These are phyloP conservation scores for Xylaria sp. DNA, from an alignment of 2,329 filamentous ascomycete genomes.

Conservation along the genomic window DNA sequence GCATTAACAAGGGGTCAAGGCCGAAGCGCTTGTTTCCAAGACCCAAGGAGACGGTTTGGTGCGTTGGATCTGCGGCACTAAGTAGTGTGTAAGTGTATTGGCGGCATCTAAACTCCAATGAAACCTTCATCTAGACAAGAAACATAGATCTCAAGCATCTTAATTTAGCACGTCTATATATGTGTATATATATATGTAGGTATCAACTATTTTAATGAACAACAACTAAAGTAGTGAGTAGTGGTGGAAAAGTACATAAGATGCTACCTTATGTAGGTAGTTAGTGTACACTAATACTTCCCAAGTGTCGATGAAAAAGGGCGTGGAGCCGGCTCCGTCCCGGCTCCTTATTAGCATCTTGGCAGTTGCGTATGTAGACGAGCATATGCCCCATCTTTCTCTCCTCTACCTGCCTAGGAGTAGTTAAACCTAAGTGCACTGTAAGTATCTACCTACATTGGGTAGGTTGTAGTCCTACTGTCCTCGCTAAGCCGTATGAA, in stretches of 20 bases:
- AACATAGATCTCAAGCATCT: neutral
- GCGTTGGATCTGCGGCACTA: neutral
- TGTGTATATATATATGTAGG: neutral
- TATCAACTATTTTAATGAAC: too few species aligned
- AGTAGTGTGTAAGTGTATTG: constrained; percentile 14
- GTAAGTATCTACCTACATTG: neutral
- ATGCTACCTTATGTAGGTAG: neutral
- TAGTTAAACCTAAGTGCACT: too few species aligned
- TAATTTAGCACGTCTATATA: neutral
- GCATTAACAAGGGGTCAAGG: neutral
- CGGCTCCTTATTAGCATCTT: too few species aligned
- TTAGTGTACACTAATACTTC: neutral
- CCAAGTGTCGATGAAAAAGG: neutral
- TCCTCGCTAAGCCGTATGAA: constrained; percentile 17
- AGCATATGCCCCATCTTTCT: too few species aligned
- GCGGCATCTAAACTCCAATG: constrained; percentile 13
- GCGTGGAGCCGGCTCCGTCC: too few species aligned
- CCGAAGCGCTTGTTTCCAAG: neutral
- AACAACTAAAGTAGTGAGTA: too few species aligned
- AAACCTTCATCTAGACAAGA: constrained; percentile 16
- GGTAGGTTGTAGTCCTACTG: neutral
- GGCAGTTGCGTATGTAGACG: too few species aligned
- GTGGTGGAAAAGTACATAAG: too few species aligned
- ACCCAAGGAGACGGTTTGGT: constrained; percentile 10
- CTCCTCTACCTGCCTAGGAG: too few species aligned